Base-by-base conservation (phyloP, 1,284 basidiomycete genomes). In the Tilletia setariae region DNA sequence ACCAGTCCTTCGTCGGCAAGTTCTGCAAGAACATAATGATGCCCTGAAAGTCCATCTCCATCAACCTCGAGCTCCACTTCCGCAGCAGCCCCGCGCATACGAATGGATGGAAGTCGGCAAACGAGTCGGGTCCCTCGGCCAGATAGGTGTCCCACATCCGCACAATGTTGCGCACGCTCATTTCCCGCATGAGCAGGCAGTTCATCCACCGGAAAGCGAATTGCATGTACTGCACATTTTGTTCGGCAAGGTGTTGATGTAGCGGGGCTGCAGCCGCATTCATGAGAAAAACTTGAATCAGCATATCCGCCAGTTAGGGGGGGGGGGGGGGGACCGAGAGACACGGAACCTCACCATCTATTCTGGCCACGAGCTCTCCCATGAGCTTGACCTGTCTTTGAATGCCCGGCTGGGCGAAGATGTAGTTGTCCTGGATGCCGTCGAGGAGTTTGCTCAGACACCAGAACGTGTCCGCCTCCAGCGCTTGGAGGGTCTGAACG, bases 11-110 rank as follows among this genome's bases (percentile, higher is more conserved):
- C 1, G 95, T 98, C 9, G 96, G 95, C 3, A 97, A 87, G 2
- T 92, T 92, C 84, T 98, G 95, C 2, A 98, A 86, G 85, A 97
- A 98, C 91, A 98, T 98, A 83, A 98, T 98, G 83, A 98, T 96
- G 64, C 93, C 93, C 92, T 81, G 80, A 53, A 82, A 82, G 53
- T 82, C 81, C 80, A 82, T 81, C 49, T 71, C 69, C 28, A 64
- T 66, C 28, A 82, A 71, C 68, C 75, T 68, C 6, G 70, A 72
- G 42, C 74, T 77, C 81, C 81, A 82, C 63, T 76, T 76, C 72
- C 76, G 74, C 63, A 82, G 65, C 32, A 82, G 79, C 9, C 79
- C 81, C 15, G 77, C 76, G 68, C 81, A 82, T 32, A 82, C 81
- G 59, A 76, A 82, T 6, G 77, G 78, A 65, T 82, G 81, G 49